Evolutionary conservation across 176 grass and related monocot species (phyloP), one percentile per base, ranked within the genome.

Genomic region (Triticum timopheevii): DNA sequence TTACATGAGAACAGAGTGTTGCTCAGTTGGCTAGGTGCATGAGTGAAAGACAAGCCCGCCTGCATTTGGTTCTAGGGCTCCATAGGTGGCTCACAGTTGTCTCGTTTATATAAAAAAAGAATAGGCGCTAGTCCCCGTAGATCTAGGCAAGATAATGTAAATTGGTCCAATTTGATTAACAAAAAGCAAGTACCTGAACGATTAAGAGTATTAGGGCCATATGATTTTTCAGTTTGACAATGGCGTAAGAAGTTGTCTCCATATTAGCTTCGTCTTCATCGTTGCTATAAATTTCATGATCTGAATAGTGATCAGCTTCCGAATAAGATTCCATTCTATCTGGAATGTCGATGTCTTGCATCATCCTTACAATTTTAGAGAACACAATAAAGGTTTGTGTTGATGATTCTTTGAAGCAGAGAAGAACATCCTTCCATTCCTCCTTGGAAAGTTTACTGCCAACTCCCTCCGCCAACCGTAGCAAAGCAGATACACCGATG

Each of bases 251-350:
- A 62, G 90, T 42, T 9, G 93, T 93, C 80, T 95, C 93, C 93
- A 93, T 93, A 87, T 95, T 93, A 70, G 93, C 94, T 82, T 96
- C 97, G 77, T 98, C 93, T 80, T 96, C 97, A 39, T 99, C 92
- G 39, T 88, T 88, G 71, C 85, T 90, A 78, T 90, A 88, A 85
- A 80, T 86, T 82, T 93, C 94, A 40, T 92, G 80, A 87, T 99
- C 94, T 77, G 92, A 96, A 89, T 99, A 96, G 79, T 89, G 94
- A 61, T 94, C 92, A 13, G 82, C 68, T 38, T 99, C 94, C 30
- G 90, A 92, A 87, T 83, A 98, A 80, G 88, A 87, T 74, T 99
- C 90, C 23, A 24, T 72, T 86, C 75, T 94, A 76, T 99, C 97
- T 65, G 94, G 90, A 87, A 99, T 94, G 65, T 99, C 97, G 82